A percentile compares a stretch with the other conserved stretches of the same genome.
phyloP scores from a whole-genome alignment of 352 stramenopile species.

The Phytophthora sansomeana region DNA sequence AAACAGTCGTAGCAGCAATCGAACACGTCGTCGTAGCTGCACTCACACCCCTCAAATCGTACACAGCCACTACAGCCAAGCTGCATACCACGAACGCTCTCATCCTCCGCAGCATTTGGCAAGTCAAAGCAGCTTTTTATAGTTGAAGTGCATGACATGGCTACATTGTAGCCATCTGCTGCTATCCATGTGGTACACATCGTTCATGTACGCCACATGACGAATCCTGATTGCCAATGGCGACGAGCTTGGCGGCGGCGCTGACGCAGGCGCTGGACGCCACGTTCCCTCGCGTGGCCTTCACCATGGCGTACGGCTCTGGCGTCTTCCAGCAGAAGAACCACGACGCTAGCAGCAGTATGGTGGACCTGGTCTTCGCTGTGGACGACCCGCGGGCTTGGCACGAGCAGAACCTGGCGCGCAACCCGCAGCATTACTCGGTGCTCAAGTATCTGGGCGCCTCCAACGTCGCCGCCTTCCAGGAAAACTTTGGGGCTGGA shows the following conservation, averaged over 20 bases:
- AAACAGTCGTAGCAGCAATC: slow-evolving; percentile 18
- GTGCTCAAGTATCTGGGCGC: slow-evolving; percentile 77
- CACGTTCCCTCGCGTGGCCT: slow-evolving; percentile 76
- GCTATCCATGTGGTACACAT: too few species aligned
- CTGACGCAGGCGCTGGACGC: slow-evolving; percentile 62
- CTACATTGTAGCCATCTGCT: slow-evolving; percentile 1
- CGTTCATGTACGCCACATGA: not conserved
- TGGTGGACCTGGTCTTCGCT: slow-evolving; percentile 91
- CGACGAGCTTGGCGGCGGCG: slow-evolving; percentile 36
- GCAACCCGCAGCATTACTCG: slow-evolving; percentile 85
- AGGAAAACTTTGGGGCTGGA: slow-evolving; percentile 82
- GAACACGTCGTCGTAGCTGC: slow-evolving; percentile 9
- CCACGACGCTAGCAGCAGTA: slow-evolving; percentile 78
- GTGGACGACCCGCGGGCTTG: slow-evolving; percentile 83
- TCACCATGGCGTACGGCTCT: slow-evolving; percentile 89
- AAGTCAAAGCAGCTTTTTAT: slow-evolving; percentile 11
- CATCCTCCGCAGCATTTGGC: slow-evolving; percentile 2
- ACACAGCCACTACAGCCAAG: not conserved
- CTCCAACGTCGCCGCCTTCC: slow-evolving; percentile 59
- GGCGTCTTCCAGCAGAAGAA: slow-evolving; percentile 82
- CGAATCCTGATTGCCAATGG: slow-evolving; percentile 14
- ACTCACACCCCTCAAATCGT: not conserved
- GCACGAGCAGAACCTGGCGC: slow-evolving; percentile 83
- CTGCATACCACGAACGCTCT: not conserved
- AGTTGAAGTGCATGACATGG: slow-evolving; percentile 23